Evolutionary conservation across 129 eudicot genomes (phyloP).

Genomic region (Logfia minima): DNA sequence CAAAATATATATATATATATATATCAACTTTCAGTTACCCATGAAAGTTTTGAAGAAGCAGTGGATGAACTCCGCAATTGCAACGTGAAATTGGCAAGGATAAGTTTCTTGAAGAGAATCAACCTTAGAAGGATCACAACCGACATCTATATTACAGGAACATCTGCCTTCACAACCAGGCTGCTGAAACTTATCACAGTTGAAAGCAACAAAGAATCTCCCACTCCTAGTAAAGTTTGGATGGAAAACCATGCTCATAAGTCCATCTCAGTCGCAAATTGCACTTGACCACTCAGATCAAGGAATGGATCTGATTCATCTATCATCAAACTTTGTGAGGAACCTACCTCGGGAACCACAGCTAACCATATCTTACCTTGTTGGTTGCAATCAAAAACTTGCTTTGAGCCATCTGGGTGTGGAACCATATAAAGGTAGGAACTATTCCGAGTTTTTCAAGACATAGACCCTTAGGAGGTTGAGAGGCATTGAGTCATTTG

Average conservation of each 20-base stretch:
- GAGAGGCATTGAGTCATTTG: conserved; percentile 1
- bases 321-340: conserved; percentile 18
- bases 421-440: conserved; percentile 39
- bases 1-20: not conserved
- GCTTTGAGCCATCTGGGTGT: conserved; percentile 45
- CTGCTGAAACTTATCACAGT: conserved; percentile 48
- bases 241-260: conserved; percentile 50
- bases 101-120: conserved; percentile 27
- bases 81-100: conserved; percentile 52
- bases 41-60: conserved; percentile 36
- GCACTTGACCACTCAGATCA: conserved; percentile 45
- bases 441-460: conserved; percentile 37
- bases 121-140: conserved; percentile 47
- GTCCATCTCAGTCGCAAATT: conserved; percentile 39
- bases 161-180: conserved; percentile 57
- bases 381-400: conserved; percentile 41
- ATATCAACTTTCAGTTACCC: conserved; percentile 24
- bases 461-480: conserved; percentile 37
- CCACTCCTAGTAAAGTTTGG: conserved; percentile 46
- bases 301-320: conserved; percentile 34
- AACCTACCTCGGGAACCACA: conserved; percentile 38
- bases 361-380: conserved; percentile 48
- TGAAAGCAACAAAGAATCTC: conserved; percentile 45
- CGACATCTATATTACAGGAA: conserved; percentile 47
- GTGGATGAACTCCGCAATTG: conserved; percentile 44